These are phyloP conservation scores for Silene coronaria DNA, from an alignment of 179 eudicot genomes.

Conservation along the genomic window DNA sequence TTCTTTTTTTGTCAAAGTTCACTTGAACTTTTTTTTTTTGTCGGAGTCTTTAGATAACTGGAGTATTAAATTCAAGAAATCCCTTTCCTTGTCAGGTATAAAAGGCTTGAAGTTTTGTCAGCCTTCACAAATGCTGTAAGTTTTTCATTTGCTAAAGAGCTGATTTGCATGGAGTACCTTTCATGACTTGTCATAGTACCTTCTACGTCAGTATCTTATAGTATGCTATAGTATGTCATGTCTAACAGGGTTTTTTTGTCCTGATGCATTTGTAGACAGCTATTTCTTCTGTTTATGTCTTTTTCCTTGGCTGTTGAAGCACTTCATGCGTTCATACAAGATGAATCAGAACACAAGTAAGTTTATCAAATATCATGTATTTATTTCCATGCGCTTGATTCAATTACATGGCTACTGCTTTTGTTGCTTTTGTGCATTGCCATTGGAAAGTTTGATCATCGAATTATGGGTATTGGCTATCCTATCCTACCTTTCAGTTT, in stretches of 20 bases:
- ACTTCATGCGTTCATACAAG: conserved; percentile 93
- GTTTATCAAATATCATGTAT: conserved; percentile 22
- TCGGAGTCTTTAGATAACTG: background rate
- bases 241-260: conserved; percentile 38
- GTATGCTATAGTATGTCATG: background rate
- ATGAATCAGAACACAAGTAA: conserved; percentile 99
- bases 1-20: background rate
- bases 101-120: conserved; percentile 88
- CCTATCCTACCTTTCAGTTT: background rate
- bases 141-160: conserved; percentile 19
- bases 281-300: conserved; percentile 90
- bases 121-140: conserved; percentile 99
- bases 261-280: conserved; percentile 82
- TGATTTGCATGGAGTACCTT: background rate
- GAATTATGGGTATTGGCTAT: background rate
- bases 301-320: conserved; percentile 98
- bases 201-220: background rate
- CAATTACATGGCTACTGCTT: background rate
- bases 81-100: conserved; percentile 55
- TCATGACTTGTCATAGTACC: background rate
- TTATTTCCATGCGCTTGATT: background rate
- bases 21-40: background rate
- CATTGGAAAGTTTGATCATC: background rate
- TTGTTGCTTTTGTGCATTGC: background rate
- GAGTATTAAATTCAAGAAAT: conserved; percentile 6